These are phyloP conservation scores for Phytophthora cactorum DNA, from an alignment of 352 stramenopile species.

Conservation along the genomic window DNA sequence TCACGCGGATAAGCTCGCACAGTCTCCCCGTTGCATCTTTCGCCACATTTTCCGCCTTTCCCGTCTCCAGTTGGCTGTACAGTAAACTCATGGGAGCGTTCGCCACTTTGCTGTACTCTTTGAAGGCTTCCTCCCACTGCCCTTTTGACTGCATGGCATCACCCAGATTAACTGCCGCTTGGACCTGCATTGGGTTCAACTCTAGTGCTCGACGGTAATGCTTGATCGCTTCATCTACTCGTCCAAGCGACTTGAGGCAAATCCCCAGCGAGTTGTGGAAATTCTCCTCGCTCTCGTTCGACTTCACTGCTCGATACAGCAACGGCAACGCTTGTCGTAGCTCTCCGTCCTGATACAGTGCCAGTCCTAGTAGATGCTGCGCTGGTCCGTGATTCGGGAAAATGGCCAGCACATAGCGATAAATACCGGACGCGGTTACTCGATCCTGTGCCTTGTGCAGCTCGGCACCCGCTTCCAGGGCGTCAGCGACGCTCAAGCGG, in stretches of 20 bases:
- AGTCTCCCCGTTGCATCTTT: constrained; percentile 49
- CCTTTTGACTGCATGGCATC: constrained; percentile 46
- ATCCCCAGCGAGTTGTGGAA: constrained; percentile 66
- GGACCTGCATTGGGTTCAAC: constrained; percentile 48
- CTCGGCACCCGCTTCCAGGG: constrained; percentile 47
- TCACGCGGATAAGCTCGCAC: constrained; percentile 61
- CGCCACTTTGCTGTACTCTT: constrained; percentile 58
- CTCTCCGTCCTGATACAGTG: constrained; percentile 52
- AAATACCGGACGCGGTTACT: constrained; percentile 46
- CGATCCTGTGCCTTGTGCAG: constrained; percentile 46
- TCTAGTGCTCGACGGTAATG: constrained; percentile 58
- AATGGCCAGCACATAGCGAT: constrained; percentile 54
- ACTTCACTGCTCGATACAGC: constrained; percentile 48
- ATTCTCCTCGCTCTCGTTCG: constrained; percentile 51
- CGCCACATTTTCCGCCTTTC: constrained; percentile 34
- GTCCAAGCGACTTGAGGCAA: constrained; percentile 50
- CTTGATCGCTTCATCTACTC: constrained; percentile 50
- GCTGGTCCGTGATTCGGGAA: constrained; percentile 55
- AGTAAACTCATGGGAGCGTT: constrained; percentile 20
- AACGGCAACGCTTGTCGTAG: constrained; percentile 35
- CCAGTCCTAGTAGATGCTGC: constrained; percentile 59
- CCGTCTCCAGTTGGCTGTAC: constrained; percentile 19
- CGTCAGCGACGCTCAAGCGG: constrained; percentile 51
- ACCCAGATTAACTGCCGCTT: constrained; percentile 63
- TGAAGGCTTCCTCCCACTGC: constrained; percentile 65